phyloP scores from a whole-genome alignment of 1,284 basidiomycete species.

The Leccinum pseudoinsigne region DNA sequence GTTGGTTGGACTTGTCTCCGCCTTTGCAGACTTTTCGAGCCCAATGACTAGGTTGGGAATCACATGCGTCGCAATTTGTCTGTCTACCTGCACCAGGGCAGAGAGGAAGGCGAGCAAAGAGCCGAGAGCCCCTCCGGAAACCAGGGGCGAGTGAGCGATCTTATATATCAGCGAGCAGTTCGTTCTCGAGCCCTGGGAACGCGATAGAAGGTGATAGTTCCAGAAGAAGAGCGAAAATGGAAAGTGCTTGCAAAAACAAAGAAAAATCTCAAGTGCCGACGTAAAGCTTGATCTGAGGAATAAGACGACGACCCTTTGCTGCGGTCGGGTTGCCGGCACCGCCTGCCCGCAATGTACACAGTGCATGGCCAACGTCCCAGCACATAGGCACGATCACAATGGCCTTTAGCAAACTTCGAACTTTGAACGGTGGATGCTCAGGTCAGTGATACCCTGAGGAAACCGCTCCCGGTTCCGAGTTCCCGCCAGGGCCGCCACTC shows the following conservation, averaged over 20 bases:
- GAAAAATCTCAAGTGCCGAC: conserved; percentile 74
- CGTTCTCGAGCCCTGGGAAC: conserved; percentile 71
- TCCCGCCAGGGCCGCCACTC: background rate
- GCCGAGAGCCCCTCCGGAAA: conserved; percentile 76
- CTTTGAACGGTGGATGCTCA: background rate
- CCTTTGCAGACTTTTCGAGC: conserved; percentile 56
- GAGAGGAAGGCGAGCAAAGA: conserved; percentile 80
- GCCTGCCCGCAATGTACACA: background rate
- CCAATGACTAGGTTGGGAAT: conserved; percentile 68
- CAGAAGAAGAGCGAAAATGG: conserved; percentile 71
- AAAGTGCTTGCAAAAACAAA: conserved; percentile 75
- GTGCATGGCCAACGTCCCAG: background rate
- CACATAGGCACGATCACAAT: background rate
- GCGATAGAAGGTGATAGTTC: conserved; percentile 62
- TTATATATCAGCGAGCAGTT: conserved; percentile 71
- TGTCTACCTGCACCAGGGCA: conserved; percentile 79
- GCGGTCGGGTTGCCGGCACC: background rate
- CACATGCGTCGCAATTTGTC: conserved; percentile 76
- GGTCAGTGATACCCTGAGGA: background rate
- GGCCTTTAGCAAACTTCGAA: background rate
- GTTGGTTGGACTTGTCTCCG: conserved; percentile 61
- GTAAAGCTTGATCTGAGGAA: conserved; percentile 75
- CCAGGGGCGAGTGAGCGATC: conserved; percentile 75
- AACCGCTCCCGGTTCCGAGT: background rate
- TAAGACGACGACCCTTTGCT: conserved; percentile 40